A percentile compares a stretch with the other conserved stretches of the same genome.
These are phyloP conservation scores for Ramaria sp. DNA, from an alignment of 768 basidiomycete genomes.

Conservation along the genomic window DNA sequence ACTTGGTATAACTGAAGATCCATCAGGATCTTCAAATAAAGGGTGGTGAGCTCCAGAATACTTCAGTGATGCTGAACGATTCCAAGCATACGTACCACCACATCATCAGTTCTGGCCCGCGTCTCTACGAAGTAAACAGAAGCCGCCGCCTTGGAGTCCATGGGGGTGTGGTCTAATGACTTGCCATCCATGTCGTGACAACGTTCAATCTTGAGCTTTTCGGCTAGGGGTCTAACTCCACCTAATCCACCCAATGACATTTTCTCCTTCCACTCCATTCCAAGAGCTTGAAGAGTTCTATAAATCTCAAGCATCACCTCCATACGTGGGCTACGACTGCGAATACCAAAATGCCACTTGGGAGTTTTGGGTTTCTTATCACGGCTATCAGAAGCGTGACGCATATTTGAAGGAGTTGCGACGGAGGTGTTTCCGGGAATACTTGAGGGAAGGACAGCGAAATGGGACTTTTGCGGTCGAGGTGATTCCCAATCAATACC, in stretches of 20 bases:
- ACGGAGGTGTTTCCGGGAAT: conserved; percentile 44
- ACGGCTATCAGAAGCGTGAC: conserved; percentile 24
- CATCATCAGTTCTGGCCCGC: conserved; percentile 76
- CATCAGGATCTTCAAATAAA: conserved; percentile 66
- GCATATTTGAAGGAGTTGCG: neutral
- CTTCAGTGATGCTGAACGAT: neutral
- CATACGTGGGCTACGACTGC: conserved; percentile 93
- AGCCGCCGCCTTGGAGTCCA: conserved; percentile 56
- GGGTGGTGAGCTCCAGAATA: neutral
- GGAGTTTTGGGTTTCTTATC: conserved; percentile 46
- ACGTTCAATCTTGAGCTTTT: conserved; percentile 43
- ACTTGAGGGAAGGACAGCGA: conserved; percentile 82
- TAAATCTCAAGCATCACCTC: conserved; percentile 99
- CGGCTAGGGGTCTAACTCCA: conserved; percentile 19
- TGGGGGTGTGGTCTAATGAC: conserved; percentile 22
- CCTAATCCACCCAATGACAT: conserved; percentile 64
- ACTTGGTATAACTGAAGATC: conserved; percentile 97
- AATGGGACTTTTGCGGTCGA: conserved; percentile 23
- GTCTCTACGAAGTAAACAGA: conserved; percentile 92
- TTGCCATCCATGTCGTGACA: conserved; percentile 49
- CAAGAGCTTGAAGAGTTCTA: conserved; percentile 75
- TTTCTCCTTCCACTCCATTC: conserved; percentile 98
- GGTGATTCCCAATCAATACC: conserved; percentile 1
- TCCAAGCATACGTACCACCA: conserved; percentile 54
- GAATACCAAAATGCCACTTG: conserved; percentile 97